Evolutionary conservation across 495 filamentous ascomycete species (phyloP), one percentile per base, ranked within the genome.

Genomic region (Tirmania nivea): DNA sequence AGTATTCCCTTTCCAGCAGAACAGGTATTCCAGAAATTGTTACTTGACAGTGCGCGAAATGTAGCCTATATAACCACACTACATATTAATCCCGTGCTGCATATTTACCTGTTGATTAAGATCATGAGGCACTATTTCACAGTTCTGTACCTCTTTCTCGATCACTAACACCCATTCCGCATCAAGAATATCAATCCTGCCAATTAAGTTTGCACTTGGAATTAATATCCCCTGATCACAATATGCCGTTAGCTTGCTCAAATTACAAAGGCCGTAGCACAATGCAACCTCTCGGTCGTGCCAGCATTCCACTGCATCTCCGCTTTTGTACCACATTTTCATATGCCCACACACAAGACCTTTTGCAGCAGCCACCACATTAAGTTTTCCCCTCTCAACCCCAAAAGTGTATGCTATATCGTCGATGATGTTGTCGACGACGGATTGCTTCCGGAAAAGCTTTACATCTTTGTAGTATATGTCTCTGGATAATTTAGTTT

Each of bases 381-480:
- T 82, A 12, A 90, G 67, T 17, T 69, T 68, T 47, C 69, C 66
- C 52, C 84, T 73, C 16, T 74, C 70, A 10, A 84, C 65, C 11
- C 72, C 70, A 47, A 88, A 76, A 0, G 89, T 94, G 55, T 75
- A 80, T 0, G 89, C 85, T 48, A 97, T 68, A 56, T 88, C 84
- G 60, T 97, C 87, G 2, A 96, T 73, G 55, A 88, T 75, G 1
- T 68, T 67, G 60, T 96, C 79, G 0, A 96, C 86, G 6, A 79
- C 73, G 14, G 60, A 59, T 60, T 96, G 92, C 25, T 71, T 81
- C 39, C 72, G 72, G 65, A 95, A 97, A 1, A 90, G 73, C 42
- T 76, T 74, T 0, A 83, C 79, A 59, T 94, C 77, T 53, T 82
- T 80, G 64, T 97, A 97, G 66, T 84, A 97, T 12, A 97, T 84